Conservation (phyloP, 148 eudicot genomes). For the Nepenthes mirabilis region DNA sequence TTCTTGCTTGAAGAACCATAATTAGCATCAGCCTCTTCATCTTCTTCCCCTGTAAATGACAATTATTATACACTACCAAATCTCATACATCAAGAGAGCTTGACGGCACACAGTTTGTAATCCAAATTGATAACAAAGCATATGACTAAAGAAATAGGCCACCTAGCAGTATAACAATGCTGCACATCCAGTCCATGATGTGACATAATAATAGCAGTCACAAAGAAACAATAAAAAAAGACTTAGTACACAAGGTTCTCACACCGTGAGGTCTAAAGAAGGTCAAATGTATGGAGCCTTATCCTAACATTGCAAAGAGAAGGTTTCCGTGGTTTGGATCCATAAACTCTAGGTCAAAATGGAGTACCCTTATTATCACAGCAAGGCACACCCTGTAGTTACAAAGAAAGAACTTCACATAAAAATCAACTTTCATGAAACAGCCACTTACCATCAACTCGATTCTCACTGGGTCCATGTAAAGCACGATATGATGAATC, state of each 20-base stretch:
- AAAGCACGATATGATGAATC: constrained; percentile 87
- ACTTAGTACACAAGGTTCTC: no score
- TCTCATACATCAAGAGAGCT: no score
- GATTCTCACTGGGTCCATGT: constrained; percentile 69
- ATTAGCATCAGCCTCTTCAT: constrained; percentile 44
- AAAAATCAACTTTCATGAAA: background rate
- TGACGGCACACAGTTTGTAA: no score
- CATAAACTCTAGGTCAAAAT: background rate
- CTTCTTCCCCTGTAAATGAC: constrained; percentile 48
- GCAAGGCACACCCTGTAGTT: background rate
- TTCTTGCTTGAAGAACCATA: constrained; percentile 83
- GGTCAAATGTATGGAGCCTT: no score
- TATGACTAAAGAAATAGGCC: no score
- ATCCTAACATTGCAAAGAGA: no score
- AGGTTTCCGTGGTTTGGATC: background rate
- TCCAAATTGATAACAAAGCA: no score
- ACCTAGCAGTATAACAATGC: no score
- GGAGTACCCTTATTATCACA: background rate
- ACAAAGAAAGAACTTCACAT: background rate
- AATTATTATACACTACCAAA: background rate
- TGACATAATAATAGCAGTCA: no score
- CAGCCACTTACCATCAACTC: constrained; percentile 52
- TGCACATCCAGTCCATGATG: no score
- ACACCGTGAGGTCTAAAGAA: no score
- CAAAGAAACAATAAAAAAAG: no score